These are phyloP conservation scores for Penicillium sp. DNA, from an alignment of 2,329 filamentous ascomycete species.

Conservation along the genomic window DNA sequence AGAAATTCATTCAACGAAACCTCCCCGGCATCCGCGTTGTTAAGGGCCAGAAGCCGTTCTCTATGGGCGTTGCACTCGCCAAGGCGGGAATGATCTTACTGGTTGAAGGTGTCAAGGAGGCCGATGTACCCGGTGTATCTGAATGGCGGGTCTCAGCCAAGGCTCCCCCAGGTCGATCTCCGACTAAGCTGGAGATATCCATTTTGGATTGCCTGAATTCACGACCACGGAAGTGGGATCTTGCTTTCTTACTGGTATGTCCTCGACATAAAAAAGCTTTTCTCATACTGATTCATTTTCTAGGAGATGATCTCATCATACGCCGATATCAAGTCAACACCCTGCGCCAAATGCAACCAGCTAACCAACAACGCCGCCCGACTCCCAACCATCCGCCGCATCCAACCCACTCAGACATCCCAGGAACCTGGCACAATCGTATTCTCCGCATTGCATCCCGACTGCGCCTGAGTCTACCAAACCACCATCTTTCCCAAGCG, in stretches of 20 bases:
- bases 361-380: conserved; percentile 37
- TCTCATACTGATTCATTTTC: conserved; percentile 4
- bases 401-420: conserved; percentile 15
- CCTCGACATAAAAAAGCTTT: neutral
- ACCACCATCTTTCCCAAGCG: neutral
- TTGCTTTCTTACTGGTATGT: conserved; percentile 35
- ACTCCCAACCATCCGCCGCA: conserved; percentile 37
- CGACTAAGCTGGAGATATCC: conserved; percentile 32
- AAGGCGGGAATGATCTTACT: conserved; percentile 35
- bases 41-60: conserved; percentile 19
- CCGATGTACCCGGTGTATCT: conserved; percentile 15
- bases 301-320: conserved; percentile 44
- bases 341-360: conserved; percentile 37
- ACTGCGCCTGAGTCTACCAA: conserved; percentile 23
- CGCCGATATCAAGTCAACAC: conserved; percentile 36
- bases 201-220: conserved; percentile 35
- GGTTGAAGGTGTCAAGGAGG: conserved; percentile 23
- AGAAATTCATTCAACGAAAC: conserved; percentile 27
- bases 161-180: conserved; percentile 19
- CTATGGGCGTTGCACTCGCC: conserved; percentile 28
- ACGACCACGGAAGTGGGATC: conserved; percentile 37
- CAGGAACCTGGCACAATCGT: conserved; percentile 16
- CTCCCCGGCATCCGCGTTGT: conserved; percentile 30
- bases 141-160: conserved; percentile 36
- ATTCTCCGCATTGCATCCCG: conserved; percentile 36